Percentiles rank a stretch among this genome's conserved stretches.
These are phyloP conservation scores for Globisporangium rhizosaccharum DNA, from an alignment of 352 stramenopile genomes.

Conservation along the genomic window DNA sequence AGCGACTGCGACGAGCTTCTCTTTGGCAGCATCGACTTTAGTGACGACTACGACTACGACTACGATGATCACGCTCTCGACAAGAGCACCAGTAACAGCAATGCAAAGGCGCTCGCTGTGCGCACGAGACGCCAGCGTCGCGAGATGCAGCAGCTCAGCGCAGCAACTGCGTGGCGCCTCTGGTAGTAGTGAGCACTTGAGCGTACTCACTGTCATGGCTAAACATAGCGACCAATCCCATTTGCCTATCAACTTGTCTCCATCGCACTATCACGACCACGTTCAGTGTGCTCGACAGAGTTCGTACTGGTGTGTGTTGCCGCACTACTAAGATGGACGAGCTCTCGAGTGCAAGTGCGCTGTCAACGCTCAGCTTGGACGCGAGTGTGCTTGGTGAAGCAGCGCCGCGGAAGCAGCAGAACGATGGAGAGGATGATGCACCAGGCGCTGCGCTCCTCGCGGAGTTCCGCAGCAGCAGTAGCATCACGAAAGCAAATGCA, in stretches of 20 bases:
- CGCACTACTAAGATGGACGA: not conserved
- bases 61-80: not conserved
- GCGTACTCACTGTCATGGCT: not conserved
- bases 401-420: not conserved
- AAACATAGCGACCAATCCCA: not conserved
- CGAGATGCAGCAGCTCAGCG: slow-evolving; percentile 6
- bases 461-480: slow-evolving; percentile 3
- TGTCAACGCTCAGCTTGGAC: not conserved
- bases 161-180: slow-evolving; percentile 6
- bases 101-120: slow-evolving; percentile 6
- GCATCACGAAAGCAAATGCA: not conserved
- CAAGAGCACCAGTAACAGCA: not conserved
- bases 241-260: not conserved
- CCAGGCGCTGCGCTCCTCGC: slow-evolving; percentile 6
- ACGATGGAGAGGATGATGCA: not conserved
- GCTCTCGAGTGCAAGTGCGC: not conserved
- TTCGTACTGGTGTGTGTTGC: not conserved
- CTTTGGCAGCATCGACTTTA: slow-evolving; percentile 7
- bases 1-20: not conserved
- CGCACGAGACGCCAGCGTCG: slow-evolving; percentile 12
- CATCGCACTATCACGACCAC: too few species aligned
- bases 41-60: not conserved
- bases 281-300: too few species aligned
- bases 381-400: not conserved
- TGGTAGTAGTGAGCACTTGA: slow-evolving; percentile 2